These are phyloP conservation scores for Tetracladium setigerum DNA, from an alignment of 495 filamentous ascomycete genomes.

Conservation along the genomic window DNA sequence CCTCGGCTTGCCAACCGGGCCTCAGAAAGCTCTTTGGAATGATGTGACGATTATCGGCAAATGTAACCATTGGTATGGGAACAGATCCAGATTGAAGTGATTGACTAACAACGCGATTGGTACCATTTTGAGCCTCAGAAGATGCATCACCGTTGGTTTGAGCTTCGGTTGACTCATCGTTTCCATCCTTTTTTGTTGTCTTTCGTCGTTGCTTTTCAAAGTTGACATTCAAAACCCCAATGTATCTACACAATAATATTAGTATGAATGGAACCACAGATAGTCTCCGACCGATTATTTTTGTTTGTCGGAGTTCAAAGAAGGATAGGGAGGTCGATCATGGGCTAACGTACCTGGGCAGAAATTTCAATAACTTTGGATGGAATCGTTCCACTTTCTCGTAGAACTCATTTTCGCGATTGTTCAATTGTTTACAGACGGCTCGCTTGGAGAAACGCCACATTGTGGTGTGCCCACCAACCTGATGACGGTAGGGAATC, in stretches of 20 bases:
- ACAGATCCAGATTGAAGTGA: constrained; percentile 41
- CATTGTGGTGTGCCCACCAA: constrained; percentile 91
- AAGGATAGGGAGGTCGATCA: constrained; percentile 10
- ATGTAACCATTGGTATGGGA: constrained; percentile 81
- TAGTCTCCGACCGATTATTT: neutral
- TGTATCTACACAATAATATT: constrained; percentile 57
- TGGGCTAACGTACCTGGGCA: constrained; percentile 68
- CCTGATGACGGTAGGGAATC: constrained; percentile 95
- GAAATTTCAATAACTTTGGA: constrained; percentile 79
- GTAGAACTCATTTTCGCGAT: constrained; percentile 96
- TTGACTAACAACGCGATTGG: constrained; percentile 68
- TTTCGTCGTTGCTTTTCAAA: constrained; percentile 79
- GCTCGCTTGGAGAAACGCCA: constrained; percentile 93
- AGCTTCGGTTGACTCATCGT: constrained; percentile 18
- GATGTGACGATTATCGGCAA: constrained; percentile 94
- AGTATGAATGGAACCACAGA: constrained; percentile 22
- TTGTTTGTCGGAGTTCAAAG: neutral
- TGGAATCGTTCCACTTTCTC: constrained; percentile 88
- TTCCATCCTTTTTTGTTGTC: constrained; percentile 34
- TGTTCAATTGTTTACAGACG: constrained; percentile 96
- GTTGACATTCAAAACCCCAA: constrained; percentile 94
- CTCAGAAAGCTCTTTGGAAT: constrained; percentile 73
- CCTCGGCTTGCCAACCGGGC: constrained; percentile 18
- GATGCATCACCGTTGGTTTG: constrained; percentile 5
- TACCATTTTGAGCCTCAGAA: neutral